These are phyloP conservation scores for Exsudoporus frostii DNA, from an alignment of 768 basidiomycete genomes.

Conservation along the genomic window DNA sequence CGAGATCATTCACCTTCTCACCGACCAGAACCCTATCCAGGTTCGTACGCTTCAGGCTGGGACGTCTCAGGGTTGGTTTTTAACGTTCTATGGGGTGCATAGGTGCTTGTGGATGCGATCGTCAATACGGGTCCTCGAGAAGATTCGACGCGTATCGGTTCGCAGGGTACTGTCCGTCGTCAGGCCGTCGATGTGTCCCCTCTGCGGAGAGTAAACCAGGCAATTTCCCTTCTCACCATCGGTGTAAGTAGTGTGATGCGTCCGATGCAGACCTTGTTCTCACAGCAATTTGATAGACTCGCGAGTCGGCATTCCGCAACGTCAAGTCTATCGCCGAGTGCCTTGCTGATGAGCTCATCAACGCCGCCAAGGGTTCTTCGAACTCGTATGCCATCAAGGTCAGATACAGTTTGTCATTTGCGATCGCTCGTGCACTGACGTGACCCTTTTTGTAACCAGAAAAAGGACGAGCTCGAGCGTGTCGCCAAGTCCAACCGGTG, in stretches of 20 bases:
- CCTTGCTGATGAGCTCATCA: constrained; percentile 98
- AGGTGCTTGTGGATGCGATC: constrained; percentile 97
- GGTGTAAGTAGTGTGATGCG: constrained; percentile 60
- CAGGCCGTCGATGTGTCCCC: constrained; percentile 99
- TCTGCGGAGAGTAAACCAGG: constrained; percentile 96
- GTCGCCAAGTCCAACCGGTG: constrained; percentile 99
- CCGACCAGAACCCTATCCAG: constrained; percentile 99
- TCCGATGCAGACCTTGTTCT: not conserved
- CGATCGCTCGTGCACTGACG: not conserved
- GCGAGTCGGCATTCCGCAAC: constrained; percentile 99
- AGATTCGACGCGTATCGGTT: constrained; percentile 99
- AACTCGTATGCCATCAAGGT: constrained; percentile 99
- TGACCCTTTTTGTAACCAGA: constrained; percentile 42
- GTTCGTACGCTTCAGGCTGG: constrained; percentile 40
- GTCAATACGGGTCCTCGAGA: constrained; percentile 99
- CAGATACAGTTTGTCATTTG: constrained; percentile 7
- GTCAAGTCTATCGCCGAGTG: constrained; percentile 99
- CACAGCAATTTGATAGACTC: constrained; percentile 57
- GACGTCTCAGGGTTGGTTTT: too few species aligned
- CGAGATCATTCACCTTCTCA: constrained; percentile 99
- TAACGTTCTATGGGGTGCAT: not conserved
- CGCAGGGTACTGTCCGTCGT: constrained; percentile 98
- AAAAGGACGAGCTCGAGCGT: constrained; percentile 99
- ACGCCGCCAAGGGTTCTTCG: constrained; percentile 99
- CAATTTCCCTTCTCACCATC: constrained; percentile 89